Conservation (phyloP, 2,329 filamentous ascomycete genomes). For the Arthrinium phaeospermum region DNA sequence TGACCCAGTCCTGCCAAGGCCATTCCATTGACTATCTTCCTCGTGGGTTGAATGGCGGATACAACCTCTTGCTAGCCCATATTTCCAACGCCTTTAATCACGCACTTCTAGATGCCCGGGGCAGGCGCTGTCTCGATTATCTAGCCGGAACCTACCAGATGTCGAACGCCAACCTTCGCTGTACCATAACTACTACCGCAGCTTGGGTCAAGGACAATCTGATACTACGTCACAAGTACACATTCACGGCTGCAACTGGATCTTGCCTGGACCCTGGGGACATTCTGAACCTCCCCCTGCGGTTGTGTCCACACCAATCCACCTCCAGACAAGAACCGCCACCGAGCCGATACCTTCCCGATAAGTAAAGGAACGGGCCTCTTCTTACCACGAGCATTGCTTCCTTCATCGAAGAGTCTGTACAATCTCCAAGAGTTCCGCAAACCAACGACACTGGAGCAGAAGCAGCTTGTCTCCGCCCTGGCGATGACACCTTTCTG, state of each 20-base stretch:
- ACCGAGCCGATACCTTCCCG: background rate
- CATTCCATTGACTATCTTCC: background rate
- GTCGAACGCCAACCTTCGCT: background rate
- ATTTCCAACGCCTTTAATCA: background rate
- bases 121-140: background rate
- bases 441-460: background rate
- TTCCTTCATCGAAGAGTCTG: too few relatives aligned
- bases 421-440: background rate
- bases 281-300: background rate
- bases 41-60: background rate
- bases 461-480: background rate
- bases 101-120: background rate
- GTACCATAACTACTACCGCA: background rate
- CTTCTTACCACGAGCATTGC: background rate
- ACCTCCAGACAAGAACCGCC: background rate
- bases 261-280: background rate
- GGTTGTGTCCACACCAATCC: background rate
- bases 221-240: background rate
- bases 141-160: background rate
- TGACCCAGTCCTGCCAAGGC: background rate
- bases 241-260: background rate
- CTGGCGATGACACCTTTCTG: background rate
- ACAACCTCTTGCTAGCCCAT: background rate
- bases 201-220: background rate
- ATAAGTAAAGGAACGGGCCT: background rate